phyloP scores from a whole-genome alignment of 1,139 yeast species.

The Eremothecium coryli region DNA sequence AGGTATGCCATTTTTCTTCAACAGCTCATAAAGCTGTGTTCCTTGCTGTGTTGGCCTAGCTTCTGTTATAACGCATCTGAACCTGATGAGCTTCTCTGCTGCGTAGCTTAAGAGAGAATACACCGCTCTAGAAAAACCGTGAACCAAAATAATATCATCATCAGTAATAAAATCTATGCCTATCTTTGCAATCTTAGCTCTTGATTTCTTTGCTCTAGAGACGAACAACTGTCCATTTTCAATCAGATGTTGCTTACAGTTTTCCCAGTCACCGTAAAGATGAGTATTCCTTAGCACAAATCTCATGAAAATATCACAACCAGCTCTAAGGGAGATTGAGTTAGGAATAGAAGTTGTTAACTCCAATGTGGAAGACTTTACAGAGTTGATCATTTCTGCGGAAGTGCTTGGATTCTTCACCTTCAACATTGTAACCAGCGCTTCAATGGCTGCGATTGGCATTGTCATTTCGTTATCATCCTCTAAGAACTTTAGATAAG shows the following conservation, averaged over 20 bases:
- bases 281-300: conserved; percentile 86
- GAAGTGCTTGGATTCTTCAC: conserved; percentile 86
- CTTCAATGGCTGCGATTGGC: conserved; percentile 98
- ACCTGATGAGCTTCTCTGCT: conserved; percentile 63
- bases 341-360: conserved; percentile 76
- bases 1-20: conserved; percentile 77
- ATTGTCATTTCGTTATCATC: conserved; percentile 94
- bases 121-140: conserved; percentile 89
- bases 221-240: conserved; percentile 91
- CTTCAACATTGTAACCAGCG: conserved; percentile 73
- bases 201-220: conserved; percentile 81
- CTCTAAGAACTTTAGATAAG: conserved; percentile 67
- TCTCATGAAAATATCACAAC: conserved; percentile 92
- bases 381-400: conserved; percentile 76
- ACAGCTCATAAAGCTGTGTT: conserved; percentile 55
- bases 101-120: conserved; percentile 67
- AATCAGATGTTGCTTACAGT: conserved; percentile 80
- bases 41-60: conserved; percentile 86
- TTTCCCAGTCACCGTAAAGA: conserved; percentile 89
- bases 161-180: conserved; percentile 89
- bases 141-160: conserved; percentile 84
- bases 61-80: conserved; percentile 87
- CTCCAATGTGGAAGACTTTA: conserved; percentile 65
- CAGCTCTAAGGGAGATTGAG: conserved; percentile 89
- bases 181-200: conserved; percentile 77